These are phyloP conservation scores for Nannizziopsis barbatae DNA, from an alignment of 2,329 filamentous ascomycete genomes.

Conservation along the genomic window DNA sequence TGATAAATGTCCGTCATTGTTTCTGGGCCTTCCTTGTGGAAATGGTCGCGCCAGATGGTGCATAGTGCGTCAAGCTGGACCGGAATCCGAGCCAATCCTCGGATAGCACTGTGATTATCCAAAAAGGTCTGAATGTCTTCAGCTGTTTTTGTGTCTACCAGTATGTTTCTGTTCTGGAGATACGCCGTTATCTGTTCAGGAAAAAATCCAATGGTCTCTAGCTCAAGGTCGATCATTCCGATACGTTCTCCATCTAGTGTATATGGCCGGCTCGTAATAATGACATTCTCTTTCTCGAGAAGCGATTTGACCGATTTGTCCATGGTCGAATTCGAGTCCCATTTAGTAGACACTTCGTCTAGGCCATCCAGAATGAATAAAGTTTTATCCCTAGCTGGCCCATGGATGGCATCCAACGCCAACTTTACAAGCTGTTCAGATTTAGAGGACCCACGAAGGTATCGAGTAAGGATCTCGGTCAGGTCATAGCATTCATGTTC, in stretches of 20 bases:
- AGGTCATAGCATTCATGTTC: background rate
- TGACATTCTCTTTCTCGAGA: slow-evolving; percentile 21
- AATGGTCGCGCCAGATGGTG: slow-evolving; percentile 25
- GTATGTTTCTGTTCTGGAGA: slow-evolving; percentile 19
- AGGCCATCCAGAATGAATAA: slow-evolving; percentile 37
- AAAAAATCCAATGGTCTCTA: slow-evolving; percentile 35
- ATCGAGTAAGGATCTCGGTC: background rate
- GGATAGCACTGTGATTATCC: slow-evolving; percentile 23
- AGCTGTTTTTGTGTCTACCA: background rate
- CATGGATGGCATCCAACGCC: background rate
- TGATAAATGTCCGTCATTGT: slow-evolving; percentile 10
- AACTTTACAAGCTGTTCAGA: background rate
- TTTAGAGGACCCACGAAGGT: background rate
- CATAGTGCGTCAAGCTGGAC: slow-evolving; percentile 39
- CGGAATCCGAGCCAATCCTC: slow-evolving; percentile 34
- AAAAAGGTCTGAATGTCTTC: slow-evolving; percentile 27
- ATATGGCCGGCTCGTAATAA: slow-evolving; percentile 34
- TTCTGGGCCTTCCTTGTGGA: background rate
- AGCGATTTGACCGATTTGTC: slow-evolving; percentile 22
- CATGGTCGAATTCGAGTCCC: slow-evolving; percentile 14
- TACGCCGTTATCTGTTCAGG: slow-evolving; percentile 29
- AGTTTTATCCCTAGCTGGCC: slow-evolving; percentile 15
- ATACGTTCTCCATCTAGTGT: slow-evolving; percentile 13
- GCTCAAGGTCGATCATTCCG: slow-evolving; percentile 24
- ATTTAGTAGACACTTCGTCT: slow-evolving; percentile 31